Evolutionary conservation across 139 green algal genomes (phyloP), one percentile per base, ranked within the genome.

Genomic region (Ulvella scutata): DNA sequence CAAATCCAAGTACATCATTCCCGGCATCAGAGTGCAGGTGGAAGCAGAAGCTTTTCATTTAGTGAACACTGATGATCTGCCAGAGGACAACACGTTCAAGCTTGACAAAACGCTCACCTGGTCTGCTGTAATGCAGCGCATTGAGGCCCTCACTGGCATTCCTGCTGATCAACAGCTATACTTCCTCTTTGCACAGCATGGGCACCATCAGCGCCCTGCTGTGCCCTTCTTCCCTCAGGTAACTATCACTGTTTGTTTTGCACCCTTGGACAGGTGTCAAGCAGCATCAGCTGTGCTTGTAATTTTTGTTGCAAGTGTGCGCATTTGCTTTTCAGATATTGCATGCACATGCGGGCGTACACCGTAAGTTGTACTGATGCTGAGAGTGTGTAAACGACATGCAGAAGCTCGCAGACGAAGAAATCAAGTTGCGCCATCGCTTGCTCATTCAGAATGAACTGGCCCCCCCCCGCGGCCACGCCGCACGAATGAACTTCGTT

Each of bases 81-180:
- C 33, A 26, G 60, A 72, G 31, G 34, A 39, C 20, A 67, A 43
- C 38, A 77, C 38, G 17, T n/a, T 77, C 2, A 39, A 43, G 39
- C 73, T 72, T 4, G 31, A 77, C 36, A 38, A 43, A 26, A 67
- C 35, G 73, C 23, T 4, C 38, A 77, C 51, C n/a, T 77, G 39
- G 43, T 28, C n/a, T 1, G 75, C 34, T 17, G 60, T 37, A 43
- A 43, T 33, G 38, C 20, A 62, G 1, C 20, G 35, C 61, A 80
- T 61, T 23, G 31, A 23, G 10, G 21, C 13, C 31, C 17, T 35
- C 62, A 76, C 60, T 38, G 85, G 88, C 21, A 82, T 98, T 31
- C 87, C 91, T 0, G 37, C 79, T 9, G 76, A 85, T 0, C 43
- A 80, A 74, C 94, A 98, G 83, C 90, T 94, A 23, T 97, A 87